Percentiles rank a stretch among this genome's conserved stretches.
Evolutionary conservation across 306 rosid genomes (phyloP).

Genomic region (Alnus glutinosa): DNA sequence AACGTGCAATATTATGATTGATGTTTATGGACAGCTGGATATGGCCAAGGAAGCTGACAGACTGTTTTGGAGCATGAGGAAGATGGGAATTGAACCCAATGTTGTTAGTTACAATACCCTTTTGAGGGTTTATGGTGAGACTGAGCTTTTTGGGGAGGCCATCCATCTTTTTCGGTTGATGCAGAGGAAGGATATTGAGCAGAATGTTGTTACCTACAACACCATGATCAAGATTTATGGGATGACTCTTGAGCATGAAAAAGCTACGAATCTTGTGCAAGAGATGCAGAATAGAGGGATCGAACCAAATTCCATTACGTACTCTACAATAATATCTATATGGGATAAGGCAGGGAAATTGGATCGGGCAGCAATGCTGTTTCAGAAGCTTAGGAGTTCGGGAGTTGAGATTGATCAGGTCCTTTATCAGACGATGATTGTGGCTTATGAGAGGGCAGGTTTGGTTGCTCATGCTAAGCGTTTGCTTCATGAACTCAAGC

Average conservation of each 20-base stretch:
- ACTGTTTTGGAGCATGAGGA: slow-evolving; percentile 93
- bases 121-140: slow-evolving; percentile 89
- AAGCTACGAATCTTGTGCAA: slow-evolving; percentile 82
- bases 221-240: slow-evolving; percentile 94
- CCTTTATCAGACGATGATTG: slow-evolving; percentile 93
- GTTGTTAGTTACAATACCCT: slow-evolving; percentile 91
- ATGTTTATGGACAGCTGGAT: slow-evolving; percentile 92
- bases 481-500: slow-evolving; percentile 78
- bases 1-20: slow-evolving; percentile 88
- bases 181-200: slow-evolving; percentile 73
- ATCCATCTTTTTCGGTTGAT: slow-evolving; percentile 85
- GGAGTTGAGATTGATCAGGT: slow-evolving; percentile 86
- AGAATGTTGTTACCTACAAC: slow-evolving; percentile 84
- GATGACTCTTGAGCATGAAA: slow-evolving; percentile 81
- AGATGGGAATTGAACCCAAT: slow-evolving; percentile 76
- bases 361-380: slow-evolving; percentile 81
- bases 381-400: slow-evolving; percentile 81
- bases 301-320: slow-evolving; percentile 85
- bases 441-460: slow-evolving; percentile 84
- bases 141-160: slow-evolving; percentile 91
- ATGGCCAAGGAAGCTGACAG: slow-evolving; percentile 92
- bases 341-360: slow-evolving; percentile 94
- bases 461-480: slow-evolving; percentile 93
- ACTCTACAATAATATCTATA: slow-evolving; percentile 86
- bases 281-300: slow-evolving; percentile 86